Base-by-base conservation (phyloP, 331 rosid species). In the Quercus lobata region DNA sequence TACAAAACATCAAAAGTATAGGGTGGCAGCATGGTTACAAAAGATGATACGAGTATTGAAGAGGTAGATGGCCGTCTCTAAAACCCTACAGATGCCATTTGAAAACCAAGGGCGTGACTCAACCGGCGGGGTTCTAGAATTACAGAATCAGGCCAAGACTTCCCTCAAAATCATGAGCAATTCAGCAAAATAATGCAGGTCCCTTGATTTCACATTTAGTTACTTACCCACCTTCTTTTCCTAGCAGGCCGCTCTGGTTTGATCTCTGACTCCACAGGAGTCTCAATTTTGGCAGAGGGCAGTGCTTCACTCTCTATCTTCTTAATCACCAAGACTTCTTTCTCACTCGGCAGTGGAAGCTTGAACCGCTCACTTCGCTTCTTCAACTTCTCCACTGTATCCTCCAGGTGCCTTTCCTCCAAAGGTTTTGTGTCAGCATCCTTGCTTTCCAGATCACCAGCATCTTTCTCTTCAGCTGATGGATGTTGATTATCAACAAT, bases 361-460 rank as follows among this genome's bases (percentile, higher is more conserved):
- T 90, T 93, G 97, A 96, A 93, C 76, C 99, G 89, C 89, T 96
- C 99, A 1, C 99, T 96, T 41, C 99, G 89, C 84, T 96, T 96
- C 90, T 96, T 96, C 88, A 96, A 86, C 90, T 91, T 90, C 97
- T 96, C 99, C 12, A 93, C 98, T 2, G 99, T 96, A 86, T 96
- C 97, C 80, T 96, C 97, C 80, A 91, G 90, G 78, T 89, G 91
- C 54, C 85, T 86, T 78, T 89, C 99, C 19, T 91, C 99, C 71
- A 78, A 29, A 52, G 87, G 88, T 80, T 85, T 92, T 29, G 91
- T 27, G 62, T 87, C 97, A 12, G 69, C 89, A 68, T 90, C 96
- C 82, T 83, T 91, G 11, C 71, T 74, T 72, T 93, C 99, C 74
- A 79, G 76, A 75, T 93, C 98, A 41, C 86, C 75, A 65, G 80